These are phyloP conservation scores for Flaveria linearis DNA, from an alignment of 129 eudicot genomes.

Conservation along the genomic window DNA sequence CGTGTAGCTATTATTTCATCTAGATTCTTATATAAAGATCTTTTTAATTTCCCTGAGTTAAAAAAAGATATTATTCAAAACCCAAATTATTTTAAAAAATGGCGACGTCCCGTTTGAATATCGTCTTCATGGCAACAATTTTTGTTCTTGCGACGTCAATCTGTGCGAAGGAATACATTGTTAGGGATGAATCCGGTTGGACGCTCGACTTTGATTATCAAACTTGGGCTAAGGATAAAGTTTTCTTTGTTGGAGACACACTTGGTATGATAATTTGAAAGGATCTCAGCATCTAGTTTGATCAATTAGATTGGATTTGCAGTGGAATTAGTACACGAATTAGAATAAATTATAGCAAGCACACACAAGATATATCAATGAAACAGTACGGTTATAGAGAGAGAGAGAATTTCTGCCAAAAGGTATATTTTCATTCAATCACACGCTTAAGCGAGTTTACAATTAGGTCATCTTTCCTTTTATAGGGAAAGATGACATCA, in stretches of 20 bases:
- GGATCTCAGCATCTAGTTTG: too few relatives aligned
- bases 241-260: conserved; percentile 38
- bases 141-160: conserved; percentile 18
- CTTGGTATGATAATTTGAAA: conserved; percentile 31
- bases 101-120: conserved; percentile 6
- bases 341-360: too few relatives aligned
- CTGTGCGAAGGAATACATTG: conserved; percentile 27
- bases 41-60: neutral
- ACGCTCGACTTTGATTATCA: conserved; percentile 35
- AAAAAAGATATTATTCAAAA: neutral
- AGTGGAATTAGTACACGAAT: too few relatives aligned
- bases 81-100: conserved; percentile 12
- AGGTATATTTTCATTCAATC: too few relatives aligned
- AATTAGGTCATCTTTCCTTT: too few relatives aligned
- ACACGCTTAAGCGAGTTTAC: too few relatives aligned
- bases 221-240: conserved; percentile 39
- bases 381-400: too few relatives aligned
- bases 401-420: too few relatives aligned
- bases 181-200: conserved; percentile 38
- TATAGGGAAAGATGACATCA: too few relatives aligned
- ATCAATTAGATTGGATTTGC: too few relatives aligned
- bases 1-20: conserved; percentile 11
- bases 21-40: neutral
- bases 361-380: too few relatives aligned
- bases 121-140: conserved; percentile 27